Evolutionary conservation across 108 stramenopile genomes (phyloP).

Genomic region (Chaetoceros tenuissimus): DNA sequence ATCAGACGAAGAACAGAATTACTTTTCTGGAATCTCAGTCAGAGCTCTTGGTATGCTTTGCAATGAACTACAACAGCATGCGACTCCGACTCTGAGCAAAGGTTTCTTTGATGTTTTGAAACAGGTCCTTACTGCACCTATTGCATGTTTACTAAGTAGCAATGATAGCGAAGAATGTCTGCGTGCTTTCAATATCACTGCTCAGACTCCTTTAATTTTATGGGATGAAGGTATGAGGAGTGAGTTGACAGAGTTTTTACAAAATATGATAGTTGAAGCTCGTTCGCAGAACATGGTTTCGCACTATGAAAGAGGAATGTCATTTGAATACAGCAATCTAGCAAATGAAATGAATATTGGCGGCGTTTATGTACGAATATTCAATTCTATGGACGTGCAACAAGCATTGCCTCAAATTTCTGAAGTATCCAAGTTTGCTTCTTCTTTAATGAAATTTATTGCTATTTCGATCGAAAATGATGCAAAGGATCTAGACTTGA

Average conservation of each 20-base stretch:
- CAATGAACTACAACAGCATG: constrained; percentile 37
- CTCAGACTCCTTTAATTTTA: constrained; percentile 49
- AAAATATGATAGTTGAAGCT: constrained; percentile 23
- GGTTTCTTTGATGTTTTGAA: constrained; percentile 27
- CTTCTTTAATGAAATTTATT: constrained; percentile 29
- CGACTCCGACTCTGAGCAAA: constrained; percentile 28
- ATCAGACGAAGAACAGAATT: constrained; percentile 51
- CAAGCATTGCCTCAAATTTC: constrained; percentile 40
- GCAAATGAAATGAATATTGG: constrained; percentile 48
- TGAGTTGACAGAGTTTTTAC: constrained; percentile 39
- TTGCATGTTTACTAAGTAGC: constrained; percentile 52
- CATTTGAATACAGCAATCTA: constrained; percentile 36
- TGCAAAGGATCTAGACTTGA: not conserved
- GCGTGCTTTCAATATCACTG: constrained; percentile 41
- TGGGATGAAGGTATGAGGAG: constrained; percentile 68
- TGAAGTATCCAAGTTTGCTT: constrained; percentile 31
- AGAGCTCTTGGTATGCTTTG: constrained; percentile 61
- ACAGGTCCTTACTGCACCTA: constrained; percentile 44
- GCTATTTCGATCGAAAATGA: constrained; percentile 7
- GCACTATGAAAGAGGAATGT: constrained; percentile 12
- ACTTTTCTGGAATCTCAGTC: constrained; percentile 41
- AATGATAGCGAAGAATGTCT: constrained; percentile 47
- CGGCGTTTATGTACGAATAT: constrained; percentile 63
- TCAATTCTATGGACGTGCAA: constrained; percentile 38
- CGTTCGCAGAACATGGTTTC: constrained; percentile 13